Conservation (phyloP, 2,329 filamentous ascomycete genomes). For the Thermothelomyces thermophilus region DNA sequence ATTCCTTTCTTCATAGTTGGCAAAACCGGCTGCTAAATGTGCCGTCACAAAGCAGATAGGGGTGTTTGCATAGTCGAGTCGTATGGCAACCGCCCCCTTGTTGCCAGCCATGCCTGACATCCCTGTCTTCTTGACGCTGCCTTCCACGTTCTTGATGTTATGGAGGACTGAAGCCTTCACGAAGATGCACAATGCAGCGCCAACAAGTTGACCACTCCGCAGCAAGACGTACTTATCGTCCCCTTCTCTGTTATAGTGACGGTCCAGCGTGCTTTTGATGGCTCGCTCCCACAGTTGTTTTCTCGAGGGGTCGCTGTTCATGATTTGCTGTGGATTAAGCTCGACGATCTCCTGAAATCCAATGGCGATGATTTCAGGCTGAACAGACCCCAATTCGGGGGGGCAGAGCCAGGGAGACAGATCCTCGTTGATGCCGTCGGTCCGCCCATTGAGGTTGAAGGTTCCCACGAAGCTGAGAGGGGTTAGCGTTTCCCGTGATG, state of each 20-base stretch:
- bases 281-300: slow-evolving; percentile 81
- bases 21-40: slow-evolving; percentile 90
- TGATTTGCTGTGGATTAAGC: slow-evolving; percentile 93
- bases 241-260: slow-evolving; percentile 55
- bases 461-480: slow-evolving; percentile 60
- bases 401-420: slow-evolving; percentile 82
- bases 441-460: slow-evolving; percentile 91
- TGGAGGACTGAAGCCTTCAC: slow-evolving; percentile 70
- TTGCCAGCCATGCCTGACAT: slow-evolving; percentile 97
- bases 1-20: slow-evolving; percentile 95
- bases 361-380: slow-evolving; percentile 81
- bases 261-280: slow-evolving; percentile 71
- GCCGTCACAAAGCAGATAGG: slow-evolving; percentile 93
- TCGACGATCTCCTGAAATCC: slow-evolving; percentile 99
- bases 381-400: slow-evolving; percentile 46
- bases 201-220: slow-evolving; percentile 88
- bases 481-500: slow-evolving; percentile 20
- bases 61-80: slow-evolving; percentile 89
- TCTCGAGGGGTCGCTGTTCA: slow-evolving; percentile 89
- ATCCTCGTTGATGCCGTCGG: slow-evolving; percentile 69
- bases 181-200: slow-evolving; percentile 86
- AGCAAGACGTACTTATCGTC: slow-evolving; percentile 81
- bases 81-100: slow-evolving; percentile 94
- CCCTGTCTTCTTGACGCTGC: slow-evolving; percentile 86
- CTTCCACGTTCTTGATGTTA: slow-evolving; percentile 93